Base-by-base conservation (phyloP, 2,329 filamentous ascomycete species). In the Byssothecium circinans region DNA sequence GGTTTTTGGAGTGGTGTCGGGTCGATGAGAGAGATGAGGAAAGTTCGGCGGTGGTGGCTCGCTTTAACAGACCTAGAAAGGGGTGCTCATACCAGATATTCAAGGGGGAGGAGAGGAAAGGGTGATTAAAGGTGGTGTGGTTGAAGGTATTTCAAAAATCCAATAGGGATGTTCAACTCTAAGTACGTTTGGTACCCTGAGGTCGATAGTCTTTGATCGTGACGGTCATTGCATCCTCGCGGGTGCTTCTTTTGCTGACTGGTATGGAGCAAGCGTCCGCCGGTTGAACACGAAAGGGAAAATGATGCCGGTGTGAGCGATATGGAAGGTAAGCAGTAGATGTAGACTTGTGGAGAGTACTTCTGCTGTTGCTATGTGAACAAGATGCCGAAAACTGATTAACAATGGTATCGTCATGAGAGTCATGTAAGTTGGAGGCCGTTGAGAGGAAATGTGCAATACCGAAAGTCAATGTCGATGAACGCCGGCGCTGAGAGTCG, bases 151-250 rank as follows among this genome's bases (percentile, higher is more conserved):
- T 36, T 43, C 38, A 25, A 35, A 54, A 57, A 58, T 49, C 43
- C 48, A 51, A 61, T 67, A 68, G 61, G 45, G 49, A 67, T 69
- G 61, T 57, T 69, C 60, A 67, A 69, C 64, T 58, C 62, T 69
- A 69, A 68, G 54, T 53, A 50, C 47, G 60, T 15, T 62, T 56
- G 62, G 64, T 63, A 69, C 67, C 67, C 61, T 69, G 65, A 63
- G 67, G 67, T 58, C 58, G 54, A 69, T 68, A 68, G 62, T 69
- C 65, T 69, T 70, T 59, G 62, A 54, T 69, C 67, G 58, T 69
- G 50, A 66, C 65, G 58, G 62, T 68, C 65, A 58, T 32, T 69
- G 45, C 49, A 55, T 64, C 56, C 63, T 65, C 58, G 56, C 57
- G 61, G 60, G 50, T 46, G 49, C 54, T 40, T 45, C 54, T 56